phyloP scores from a whole-genome alignment of 495 filamentous ascomycete species.

The Opeltia flavorubescens region DNA sequence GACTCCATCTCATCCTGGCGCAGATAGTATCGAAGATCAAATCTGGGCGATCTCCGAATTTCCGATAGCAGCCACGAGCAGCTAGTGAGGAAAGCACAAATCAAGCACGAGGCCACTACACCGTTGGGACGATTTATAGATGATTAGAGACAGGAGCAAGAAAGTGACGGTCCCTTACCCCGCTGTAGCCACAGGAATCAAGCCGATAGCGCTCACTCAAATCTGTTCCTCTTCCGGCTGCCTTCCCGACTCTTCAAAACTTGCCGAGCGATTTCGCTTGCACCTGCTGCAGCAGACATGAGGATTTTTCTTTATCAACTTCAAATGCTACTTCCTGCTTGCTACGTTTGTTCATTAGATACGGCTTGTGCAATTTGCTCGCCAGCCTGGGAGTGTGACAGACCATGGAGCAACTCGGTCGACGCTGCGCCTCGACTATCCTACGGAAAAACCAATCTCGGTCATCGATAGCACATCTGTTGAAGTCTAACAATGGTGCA shows the following conservation, averaged over 20 bases:
- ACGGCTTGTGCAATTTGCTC: background rate
- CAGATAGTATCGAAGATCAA: background rate
- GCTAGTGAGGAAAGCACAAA: background rate
- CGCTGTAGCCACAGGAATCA: background rate
- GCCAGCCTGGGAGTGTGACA: background rate
- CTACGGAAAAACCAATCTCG: conserved; percentile 1
- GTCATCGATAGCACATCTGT: background rate
- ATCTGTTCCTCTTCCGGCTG: background rate
- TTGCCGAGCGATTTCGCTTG: background rate
- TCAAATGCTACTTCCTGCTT: too few relatives aligned
- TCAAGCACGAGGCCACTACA: background rate
- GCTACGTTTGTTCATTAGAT: background rate
- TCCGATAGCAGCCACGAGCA: background rate
- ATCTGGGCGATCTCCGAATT: background rate
- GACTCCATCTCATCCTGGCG: background rate
- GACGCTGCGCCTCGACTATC: background rate
- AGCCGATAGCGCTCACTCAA: background rate
- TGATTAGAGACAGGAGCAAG: background rate
- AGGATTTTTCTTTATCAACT: too few relatives aligned
- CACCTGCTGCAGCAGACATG: background rate
- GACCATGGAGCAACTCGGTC: background rate
- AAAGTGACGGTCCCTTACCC: background rate
- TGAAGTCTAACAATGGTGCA: background rate
- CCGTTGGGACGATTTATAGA: background rate
- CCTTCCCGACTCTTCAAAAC: background rate